Evolutionary conservation across 2,329 filamentous ascomycete species (phyloP), one percentile per base, ranked within the genome.

Genomic region (Aspergillus tanneri): DNA sequence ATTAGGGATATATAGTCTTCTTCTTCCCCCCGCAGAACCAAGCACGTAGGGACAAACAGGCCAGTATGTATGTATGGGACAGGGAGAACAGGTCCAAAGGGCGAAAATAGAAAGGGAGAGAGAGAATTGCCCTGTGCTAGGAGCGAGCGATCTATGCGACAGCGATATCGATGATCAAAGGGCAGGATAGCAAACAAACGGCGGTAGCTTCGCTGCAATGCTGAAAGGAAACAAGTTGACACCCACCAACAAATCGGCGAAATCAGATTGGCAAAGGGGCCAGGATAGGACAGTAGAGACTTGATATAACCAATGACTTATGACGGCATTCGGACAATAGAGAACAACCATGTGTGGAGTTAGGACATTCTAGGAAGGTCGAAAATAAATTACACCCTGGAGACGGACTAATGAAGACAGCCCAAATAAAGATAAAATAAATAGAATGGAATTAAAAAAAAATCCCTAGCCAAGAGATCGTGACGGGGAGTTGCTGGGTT

Each of bases 131-230:
- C 16, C 28, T 32, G 28, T 32, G 5, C 8, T 14, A 12, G n/a
- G 28, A 16, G n/a, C n/a, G 8, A 7, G n/a, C 11, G 6, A 7
- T 16, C 28, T 14, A 30, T 30, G 28, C 12, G 28, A 30, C 28
- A 30, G 28, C 28, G 12, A 30, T 6, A 3, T n/a, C 3, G 12
- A 22, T 8, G n/a, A 21, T 19, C 28, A 19, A 42, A 23, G 6
- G 18, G 21, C 21, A 25, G n/a, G n/a, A 27, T 24, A 50, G 44
- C 47, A 50, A 53, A 45, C 43, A 53, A 49, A 52, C 28, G 47
- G 36, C 28, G 35, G 14, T 41, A 14, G 44, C 22, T 41, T 48
- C 28, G 28, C 32, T 47, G 30, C 27, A 50, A 39, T 43, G 44
- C 39, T 39, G 48, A 47, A 42, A 28, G 40, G n/a, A 16, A 40